A percentile compares a stretch with the other conserved stretches of the same genome.
Evolutionary conservation across 352 stramenopile genomes (phyloP).

Genomic region (Pythium aphanidermatum): DNA sequence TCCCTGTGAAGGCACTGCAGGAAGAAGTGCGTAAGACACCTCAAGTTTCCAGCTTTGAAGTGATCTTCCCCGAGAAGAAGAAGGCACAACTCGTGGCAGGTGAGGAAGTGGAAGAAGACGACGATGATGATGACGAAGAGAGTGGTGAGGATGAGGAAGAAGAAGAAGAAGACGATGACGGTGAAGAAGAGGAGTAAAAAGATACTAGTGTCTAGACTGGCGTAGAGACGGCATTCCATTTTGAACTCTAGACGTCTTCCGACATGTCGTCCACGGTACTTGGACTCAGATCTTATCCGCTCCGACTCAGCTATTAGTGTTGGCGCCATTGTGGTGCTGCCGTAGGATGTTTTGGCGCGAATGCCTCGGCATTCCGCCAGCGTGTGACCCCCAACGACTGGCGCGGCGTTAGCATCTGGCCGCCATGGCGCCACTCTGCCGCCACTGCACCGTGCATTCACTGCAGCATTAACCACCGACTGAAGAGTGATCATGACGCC

Average conservation of each 20-base stretch:
- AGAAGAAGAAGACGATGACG: conserved; percentile 15
- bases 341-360: neutral
- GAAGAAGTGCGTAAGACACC: conserved; percentile 18
- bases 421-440: no score
- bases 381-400: no score
- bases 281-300: conserved; percentile 9
- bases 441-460: no score
- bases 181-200: conserved; percentile 3
- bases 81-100: conserved; percentile 16
- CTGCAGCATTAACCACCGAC: no score
- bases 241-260: no score
- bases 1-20: conserved; percentile 13
- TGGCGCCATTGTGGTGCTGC: conserved; percentile 9
- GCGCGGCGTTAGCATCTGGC: no score
- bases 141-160: conserved; percentile 10
- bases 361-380: conserved; percentile 12
- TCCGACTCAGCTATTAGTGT: conserved; percentile 6
- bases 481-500: no score
- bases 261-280: no score
- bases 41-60: conserved; percentile 21
- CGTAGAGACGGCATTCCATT: no score
- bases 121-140: conserved; percentile 17
- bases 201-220: neutral
- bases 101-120: conserved; percentile 23
- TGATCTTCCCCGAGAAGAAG: conserved; percentile 16